These are phyloP conservation scores for Nematocida homosporus DNA, from an alignment of 371 early-diverging fungal genomes.

Conservation along the genomic window DNA sequence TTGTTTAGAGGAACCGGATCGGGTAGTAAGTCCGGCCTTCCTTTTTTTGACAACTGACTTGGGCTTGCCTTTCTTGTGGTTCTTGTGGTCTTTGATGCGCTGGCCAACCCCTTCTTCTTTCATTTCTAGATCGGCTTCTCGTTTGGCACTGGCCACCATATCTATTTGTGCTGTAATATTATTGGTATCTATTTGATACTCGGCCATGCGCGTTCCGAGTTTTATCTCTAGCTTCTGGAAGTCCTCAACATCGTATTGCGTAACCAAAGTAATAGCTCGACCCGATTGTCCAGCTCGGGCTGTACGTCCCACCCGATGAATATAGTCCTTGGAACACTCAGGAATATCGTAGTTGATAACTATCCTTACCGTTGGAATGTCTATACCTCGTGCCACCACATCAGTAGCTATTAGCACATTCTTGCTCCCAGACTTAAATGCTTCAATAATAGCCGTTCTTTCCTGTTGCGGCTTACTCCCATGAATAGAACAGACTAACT, in stretches of 20 bases:
- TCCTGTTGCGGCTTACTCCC: slow-evolving; percentile 83
- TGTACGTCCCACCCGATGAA: slow-evolving; percentile 91
- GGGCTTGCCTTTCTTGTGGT: slow-evolving; percentile 7
- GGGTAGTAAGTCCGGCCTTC: too few species aligned
- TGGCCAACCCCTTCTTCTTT: slow-evolving; percentile 43
- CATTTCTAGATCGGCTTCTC: slow-evolving; percentile 35
- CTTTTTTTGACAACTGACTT: not conserved
- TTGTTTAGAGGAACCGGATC: too few species aligned
- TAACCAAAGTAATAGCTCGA: slow-evolving; percentile 84
- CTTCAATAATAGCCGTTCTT: slow-evolving; percentile 78
- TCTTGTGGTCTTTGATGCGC: slow-evolving; percentile 15
- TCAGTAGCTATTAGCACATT: slow-evolving; percentile 91
- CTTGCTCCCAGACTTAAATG: slow-evolving; percentile 74
- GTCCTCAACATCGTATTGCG: slow-evolving; percentile 86
- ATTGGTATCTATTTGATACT: slow-evolving; percentile 23
- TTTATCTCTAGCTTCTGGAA: slow-evolving; percentile 88
- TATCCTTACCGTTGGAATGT: slow-evolving; percentile 86
- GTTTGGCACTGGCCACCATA: slow-evolving; percentile 30
- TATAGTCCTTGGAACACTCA: slow-evolving; percentile 82
- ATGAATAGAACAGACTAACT: slow-evolving; percentile 78
- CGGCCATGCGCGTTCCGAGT: slow-evolving; percentile 85
- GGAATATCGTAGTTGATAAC: slow-evolving; percentile 93
- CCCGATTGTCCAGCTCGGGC: slow-evolving; percentile 85
- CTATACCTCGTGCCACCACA: slow-evolving; percentile 87
- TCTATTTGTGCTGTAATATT: slow-evolving; percentile 27